phyloP scores from a whole-genome alignment of 225 moss, liverwort and hornwort species.

The Sphagnum tenellum region DNA sequence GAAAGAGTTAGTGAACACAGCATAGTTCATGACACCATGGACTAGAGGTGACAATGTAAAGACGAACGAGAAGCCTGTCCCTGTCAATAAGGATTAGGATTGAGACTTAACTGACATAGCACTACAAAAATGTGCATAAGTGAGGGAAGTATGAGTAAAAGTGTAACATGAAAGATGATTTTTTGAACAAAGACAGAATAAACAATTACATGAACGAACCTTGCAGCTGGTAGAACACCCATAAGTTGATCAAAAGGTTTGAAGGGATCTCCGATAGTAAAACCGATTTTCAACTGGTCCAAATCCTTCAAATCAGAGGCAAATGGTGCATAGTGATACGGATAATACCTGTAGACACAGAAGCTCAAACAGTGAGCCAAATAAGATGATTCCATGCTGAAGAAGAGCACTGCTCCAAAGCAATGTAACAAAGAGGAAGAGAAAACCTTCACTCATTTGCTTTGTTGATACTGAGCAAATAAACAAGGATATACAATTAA shows the following conservation, averaged over 20 bases:
- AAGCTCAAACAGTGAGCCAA: no score
- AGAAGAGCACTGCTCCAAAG: background rate
- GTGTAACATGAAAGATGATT: no score
- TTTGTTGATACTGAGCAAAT: no score
- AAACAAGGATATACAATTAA: no score
- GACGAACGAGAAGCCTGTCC: background rate
- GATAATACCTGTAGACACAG: conserved; percentile 61
- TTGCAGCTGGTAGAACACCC: conserved; percentile 98
- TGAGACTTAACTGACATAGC: no score
- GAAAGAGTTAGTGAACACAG: background rate
- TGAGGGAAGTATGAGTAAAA: no score
- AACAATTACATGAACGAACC: conserved; percentile 26
- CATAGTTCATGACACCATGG: background rate
- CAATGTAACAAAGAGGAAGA: background rate
- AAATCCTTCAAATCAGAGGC: conserved; percentile 81
- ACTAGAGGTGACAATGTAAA: background rate
- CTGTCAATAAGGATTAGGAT: no score
- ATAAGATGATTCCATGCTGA: background rate
- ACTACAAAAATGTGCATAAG: no score
- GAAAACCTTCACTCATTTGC: background rate
- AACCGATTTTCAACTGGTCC: conserved; percentile 78
- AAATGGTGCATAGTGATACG: conserved; percentile 98
- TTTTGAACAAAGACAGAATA: no score
- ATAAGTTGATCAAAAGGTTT: conserved; percentile 99
- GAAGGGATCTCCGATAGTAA: conserved; percentile 73